A percentile compares a stretch with the other conserved stretches of the same genome.
These are phyloP conservation scores for Dovyalis caffra DNA, from an alignment of 345 rosid genomes.

Conservation along the genomic window DNA sequence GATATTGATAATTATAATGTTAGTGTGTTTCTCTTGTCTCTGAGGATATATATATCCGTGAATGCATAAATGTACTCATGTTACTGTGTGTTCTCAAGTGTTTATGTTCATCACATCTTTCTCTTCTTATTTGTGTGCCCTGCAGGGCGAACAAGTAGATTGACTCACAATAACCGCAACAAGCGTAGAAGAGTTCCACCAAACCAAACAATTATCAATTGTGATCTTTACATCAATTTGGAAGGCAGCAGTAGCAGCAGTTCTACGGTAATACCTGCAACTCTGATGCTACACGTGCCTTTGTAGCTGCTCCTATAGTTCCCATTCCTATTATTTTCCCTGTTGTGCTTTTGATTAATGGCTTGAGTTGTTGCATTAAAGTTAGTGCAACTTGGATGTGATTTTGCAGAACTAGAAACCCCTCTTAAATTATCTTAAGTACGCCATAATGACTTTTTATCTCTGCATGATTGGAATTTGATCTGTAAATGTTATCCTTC, in stretches of 20 bases:
- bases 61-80: no score
- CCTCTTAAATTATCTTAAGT: neutral
- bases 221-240: slow-evolving; percentile 50
- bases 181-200: slow-evolving; percentile 48
- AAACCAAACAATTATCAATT: slow-evolving; percentile 29
- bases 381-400: neutral
- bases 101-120: slow-evolving; percentile 3
- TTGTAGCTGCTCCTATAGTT: neutral
- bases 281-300: neutral
- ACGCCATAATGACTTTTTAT: neutral
- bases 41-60: no score
- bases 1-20: neutral
- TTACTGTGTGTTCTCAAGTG: neutral
- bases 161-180: slow-evolving; percentile 23
- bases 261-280: slow-evolving; percentile 34
- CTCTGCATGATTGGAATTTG: neutral
- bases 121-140: neutral
- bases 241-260: slow-evolving; percentile 35
- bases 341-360: neutral
- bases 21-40: neutral
- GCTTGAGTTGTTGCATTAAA: neutral
- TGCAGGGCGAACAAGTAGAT: slow-evolving; percentile 35
- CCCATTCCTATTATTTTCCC: neutral
- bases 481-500: neutral
- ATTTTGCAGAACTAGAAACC: neutral